Conservation (phyloP, 768 basidiomycete genomes). For the Amanita muscaria region DNA sequence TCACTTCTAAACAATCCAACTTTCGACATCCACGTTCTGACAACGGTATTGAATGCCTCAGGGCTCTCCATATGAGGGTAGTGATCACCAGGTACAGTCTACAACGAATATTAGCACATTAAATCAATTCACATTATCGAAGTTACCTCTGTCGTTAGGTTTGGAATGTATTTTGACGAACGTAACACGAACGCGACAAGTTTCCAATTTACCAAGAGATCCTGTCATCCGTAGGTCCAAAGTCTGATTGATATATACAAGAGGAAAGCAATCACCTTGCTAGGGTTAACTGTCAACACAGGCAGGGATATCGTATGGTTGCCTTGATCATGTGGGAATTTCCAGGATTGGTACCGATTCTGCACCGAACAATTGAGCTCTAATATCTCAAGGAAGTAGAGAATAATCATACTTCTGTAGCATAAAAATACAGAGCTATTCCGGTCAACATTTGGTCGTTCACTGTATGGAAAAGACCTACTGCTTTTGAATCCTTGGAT, state of each 20-base stretch:
- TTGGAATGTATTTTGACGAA: conserved; percentile 29
- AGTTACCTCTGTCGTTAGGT: conserved; percentile 30
- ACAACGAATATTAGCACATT: neutral
- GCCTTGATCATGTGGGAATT: conserved; percentile 32
- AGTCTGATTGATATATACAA: neutral
- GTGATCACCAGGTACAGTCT: conserved; percentile 50
- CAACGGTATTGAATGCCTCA: conserved; percentile 37
- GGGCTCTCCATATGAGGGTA: conserved; percentile 64
- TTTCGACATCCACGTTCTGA: conserved; percentile 53
- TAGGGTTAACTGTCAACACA: conserved; percentile 33
- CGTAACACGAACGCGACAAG: conserved; percentile 24
- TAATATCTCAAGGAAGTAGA: too few species aligned
- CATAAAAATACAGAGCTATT: conserved; percentile 69
- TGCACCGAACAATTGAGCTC: conserved; percentile 11
- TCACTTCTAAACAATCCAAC: too few species aligned
- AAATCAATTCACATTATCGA: neutral
- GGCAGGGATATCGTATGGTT: conserved; percentile 37
- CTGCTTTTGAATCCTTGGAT: conserved; percentile 53
- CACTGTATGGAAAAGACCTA: conserved; percentile 21
- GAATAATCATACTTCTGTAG: conserved; percentile 31
- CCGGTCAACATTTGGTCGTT: too few species aligned
- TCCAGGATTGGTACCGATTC: conserved; percentile 36
- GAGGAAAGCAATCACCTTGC: conserved; percentile 22
- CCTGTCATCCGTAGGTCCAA: conserved; percentile 20
- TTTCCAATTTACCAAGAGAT: conserved; percentile 40